A percentile compares a stretch with the other conserved stretches of the same genome.
Evolutionary conservation across 2,329 filamentous ascomycete species (phyloP).

Genomic region (Penicillium fuscoglaucum): DNA sequence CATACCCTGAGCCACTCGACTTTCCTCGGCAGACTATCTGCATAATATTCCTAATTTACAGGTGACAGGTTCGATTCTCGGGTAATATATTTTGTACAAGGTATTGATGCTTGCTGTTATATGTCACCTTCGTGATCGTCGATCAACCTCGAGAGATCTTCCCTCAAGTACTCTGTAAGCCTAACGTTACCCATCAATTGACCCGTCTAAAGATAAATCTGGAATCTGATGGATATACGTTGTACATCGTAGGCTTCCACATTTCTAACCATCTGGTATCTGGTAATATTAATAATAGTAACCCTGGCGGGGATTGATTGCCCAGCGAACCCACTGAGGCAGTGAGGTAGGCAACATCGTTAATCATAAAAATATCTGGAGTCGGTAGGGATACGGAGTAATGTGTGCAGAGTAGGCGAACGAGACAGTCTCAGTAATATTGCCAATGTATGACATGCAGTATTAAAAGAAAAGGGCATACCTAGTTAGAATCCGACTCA

Average conservation of each 20-base stretch:
- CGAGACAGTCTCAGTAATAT: slow-evolving; percentile 17
- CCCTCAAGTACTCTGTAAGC: background rate
- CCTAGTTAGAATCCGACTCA: background rate
- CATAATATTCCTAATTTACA: background rate
- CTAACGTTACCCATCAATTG: background rate
- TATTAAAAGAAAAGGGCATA: background rate
- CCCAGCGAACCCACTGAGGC: slow-evolving; percentile 10
- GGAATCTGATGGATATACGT: background rate
- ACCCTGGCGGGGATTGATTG: background rate
- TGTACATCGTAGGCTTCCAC: slow-evolving; percentile 8
- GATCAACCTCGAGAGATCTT: background rate
- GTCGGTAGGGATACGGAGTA: slow-evolving; percentile 12
- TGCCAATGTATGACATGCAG: slow-evolving; percentile 4
- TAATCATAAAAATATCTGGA: background rate
- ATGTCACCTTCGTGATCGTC: background rate
- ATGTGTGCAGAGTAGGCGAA: background rate
- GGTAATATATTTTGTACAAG: background rate
- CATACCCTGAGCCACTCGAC: background rate
- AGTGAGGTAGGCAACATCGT: slow-evolving; percentile 21
- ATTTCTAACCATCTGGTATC: background rate
- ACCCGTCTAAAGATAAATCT: background rate
- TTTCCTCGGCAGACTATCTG: background rate
- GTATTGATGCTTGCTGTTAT: background rate
- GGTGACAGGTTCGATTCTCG: background rate
- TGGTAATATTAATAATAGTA: slow-evolving; percentile 14